These are phyloP conservation scores for Paramecium octaurelia DNA, from an alignment of 73 alveolate genomes.

Conservation along the genomic window DNA sequence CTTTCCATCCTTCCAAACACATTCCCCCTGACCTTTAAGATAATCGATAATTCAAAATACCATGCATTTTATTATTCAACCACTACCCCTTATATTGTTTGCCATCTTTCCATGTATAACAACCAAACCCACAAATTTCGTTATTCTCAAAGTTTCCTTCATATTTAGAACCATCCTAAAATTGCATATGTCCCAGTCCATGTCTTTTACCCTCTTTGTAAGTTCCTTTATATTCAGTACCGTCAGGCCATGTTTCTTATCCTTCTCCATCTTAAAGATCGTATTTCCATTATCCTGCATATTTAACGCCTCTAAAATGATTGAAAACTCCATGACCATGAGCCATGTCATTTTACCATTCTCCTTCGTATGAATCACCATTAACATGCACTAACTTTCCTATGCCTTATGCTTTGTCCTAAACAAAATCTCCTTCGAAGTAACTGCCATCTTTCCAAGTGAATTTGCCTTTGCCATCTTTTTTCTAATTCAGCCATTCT, in stretches of 20 bases:
- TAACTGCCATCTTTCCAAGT: constrained; percentile 69
- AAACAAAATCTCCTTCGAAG: constrained; percentile 80
- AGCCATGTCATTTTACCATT: constrained; percentile 75
- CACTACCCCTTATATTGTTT: constrained; percentile 72
- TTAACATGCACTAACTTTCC: constrained; percentile 83
- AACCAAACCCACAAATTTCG: constrained; percentile 61
- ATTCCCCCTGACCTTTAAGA: constrained; percentile 34
- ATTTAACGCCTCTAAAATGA: constrained; percentile 67
- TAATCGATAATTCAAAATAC: not conserved
- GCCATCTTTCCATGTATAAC: constrained; percentile 79
- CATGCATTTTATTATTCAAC: constrained; percentile 62
- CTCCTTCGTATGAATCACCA: constrained; percentile 77
- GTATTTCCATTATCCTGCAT: constrained; percentile 83
- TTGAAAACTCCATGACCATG: constrained; percentile 71
- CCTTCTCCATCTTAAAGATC: constrained; percentile 82
- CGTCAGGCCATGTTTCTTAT: constrained; percentile 74
- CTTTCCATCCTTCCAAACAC: constrained; percentile 61
- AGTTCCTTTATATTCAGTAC: constrained; percentile 63
- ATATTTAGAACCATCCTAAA: constrained; percentile 55
- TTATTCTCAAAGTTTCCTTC: constrained; percentile 52
- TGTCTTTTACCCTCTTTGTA: constrained; percentile 66
- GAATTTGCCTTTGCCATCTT: constrained; percentile 69
- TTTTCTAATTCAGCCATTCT: constrained; percentile 64
- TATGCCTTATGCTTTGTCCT: constrained; percentile 87
- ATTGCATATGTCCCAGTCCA: constrained; percentile 66